Evolutionary conservation across 108 stramenopile species (phyloP), one percentile per base, ranked within the genome.

Genomic region (Phaeodactylum tricornutum): DNA sequence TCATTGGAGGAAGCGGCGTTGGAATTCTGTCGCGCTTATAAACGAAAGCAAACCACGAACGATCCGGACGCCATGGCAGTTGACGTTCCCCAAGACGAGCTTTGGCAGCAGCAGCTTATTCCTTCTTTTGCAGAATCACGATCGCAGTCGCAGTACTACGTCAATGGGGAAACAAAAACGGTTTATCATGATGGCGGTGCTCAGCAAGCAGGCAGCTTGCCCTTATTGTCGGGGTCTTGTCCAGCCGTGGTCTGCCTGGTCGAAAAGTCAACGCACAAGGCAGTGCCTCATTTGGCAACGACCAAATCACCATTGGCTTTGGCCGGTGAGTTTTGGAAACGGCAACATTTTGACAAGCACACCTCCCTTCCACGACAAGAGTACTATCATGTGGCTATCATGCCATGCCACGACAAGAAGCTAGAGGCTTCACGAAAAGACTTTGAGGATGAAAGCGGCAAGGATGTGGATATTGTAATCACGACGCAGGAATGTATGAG

Each of bases 321-420:
- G 28, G 66, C 69, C 17, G 85, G 75, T 12, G 52, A 64, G 11
- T 55, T 64, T n/a, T 21, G 58, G 1, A 61, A 77, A 50, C 29
- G 60, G 25, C 53, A 64, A 29, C 26, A 59, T 17, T 11, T 41
- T 22, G 8, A 47, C 21, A 24, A 29, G n/a, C 9, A 8, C 28
- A 25, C 16, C 19, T 2, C 21, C 19, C 3, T 54, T 19, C n/a
- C n/a, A n/a, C n/a, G n/a, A n/a, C n/a, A n/a, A n/a, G n/a, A n/a
- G n/a, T n/a, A n/a, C n/a, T 43, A 37, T 38, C 62, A 67, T 28
- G 57, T 75, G 64, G 85, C 93, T 7, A 72, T 99, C 46, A 90
- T 90, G 90, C 96, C 97, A 11, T 99, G 98, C 76, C 93, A 92
- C 55, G 98, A 99, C 66, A 99, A 98, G 55, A 99, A 99, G 70